phyloP scores from a whole-genome alignment of 208 protist genomes.

The Angomonas deanei region DNA sequence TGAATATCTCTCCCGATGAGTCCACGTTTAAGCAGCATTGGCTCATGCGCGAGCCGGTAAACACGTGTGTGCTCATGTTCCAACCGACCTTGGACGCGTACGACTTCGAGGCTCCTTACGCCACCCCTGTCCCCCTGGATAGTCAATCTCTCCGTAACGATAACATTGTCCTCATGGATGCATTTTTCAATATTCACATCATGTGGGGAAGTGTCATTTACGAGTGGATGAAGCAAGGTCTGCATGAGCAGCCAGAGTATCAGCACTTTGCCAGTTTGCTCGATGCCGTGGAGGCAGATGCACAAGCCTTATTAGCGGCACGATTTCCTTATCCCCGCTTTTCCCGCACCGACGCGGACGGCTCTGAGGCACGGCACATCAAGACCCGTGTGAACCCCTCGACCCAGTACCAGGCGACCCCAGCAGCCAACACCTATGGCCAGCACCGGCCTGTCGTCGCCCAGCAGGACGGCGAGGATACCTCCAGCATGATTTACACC shows the following conservation, averaged over 20 bases:
- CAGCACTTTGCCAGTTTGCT: constrained; percentile 72
- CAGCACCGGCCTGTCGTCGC: not conserved
- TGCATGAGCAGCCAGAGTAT: constrained; percentile 88
- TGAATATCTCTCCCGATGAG: constrained; percentile 98
- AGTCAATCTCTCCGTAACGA: constrained; percentile 85
- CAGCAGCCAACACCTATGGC: not conserved
- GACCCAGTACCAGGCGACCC: constrained; percentile 42
- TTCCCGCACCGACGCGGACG: constrained; percentile 80
- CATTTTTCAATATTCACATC: constrained; percentile 98
- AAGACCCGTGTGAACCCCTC: constrained; percentile 86
- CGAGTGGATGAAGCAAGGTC: constrained; percentile 91
- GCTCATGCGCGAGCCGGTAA: constrained; percentile 93
- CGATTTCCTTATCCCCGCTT: constrained; percentile 85
- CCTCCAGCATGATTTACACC: constrained; percentile 75
- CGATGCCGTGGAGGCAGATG: constrained; percentile 62
- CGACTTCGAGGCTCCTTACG: constrained; percentile 75
- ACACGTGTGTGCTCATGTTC: constrained; percentile 96
- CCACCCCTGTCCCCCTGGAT: constrained; percentile 90
- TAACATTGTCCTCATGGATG: constrained; percentile 98
- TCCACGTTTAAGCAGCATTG: constrained; percentile 96
- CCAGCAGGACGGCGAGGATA: not conserved
- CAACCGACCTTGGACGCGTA: constrained; percentile 97
- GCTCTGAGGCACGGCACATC: constrained; percentile 78
- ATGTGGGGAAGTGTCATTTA: constrained; percentile 95
- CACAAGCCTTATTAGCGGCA: constrained; percentile 32